Evolutionary conservation across 441 rosid species (phyloP).

Genomic region (Breynia disticha): DNA sequence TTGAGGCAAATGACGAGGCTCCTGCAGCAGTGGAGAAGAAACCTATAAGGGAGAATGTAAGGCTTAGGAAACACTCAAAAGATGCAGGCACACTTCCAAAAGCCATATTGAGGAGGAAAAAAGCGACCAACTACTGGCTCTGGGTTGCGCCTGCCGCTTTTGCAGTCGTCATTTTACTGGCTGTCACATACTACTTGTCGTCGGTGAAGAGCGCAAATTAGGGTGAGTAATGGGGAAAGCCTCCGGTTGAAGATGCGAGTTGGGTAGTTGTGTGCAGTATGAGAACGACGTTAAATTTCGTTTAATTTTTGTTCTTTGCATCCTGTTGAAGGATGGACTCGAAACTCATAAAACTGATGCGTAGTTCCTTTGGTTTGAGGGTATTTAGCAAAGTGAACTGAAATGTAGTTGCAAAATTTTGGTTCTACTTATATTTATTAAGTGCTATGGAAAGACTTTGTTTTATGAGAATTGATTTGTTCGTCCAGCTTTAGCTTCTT

Average conservation of each 20-base stretch:
- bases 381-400: slow-evolving; percentile 9
- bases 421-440: too few species aligned
- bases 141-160: slow-evolving; percentile 52
- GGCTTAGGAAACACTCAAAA: slow-evolving; percentile 37
- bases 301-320: slow-evolving; percentile 28
- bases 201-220: slow-evolving; percentile 13
- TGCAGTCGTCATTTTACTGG: slow-evolving; percentile 29
- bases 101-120: slow-evolving; percentile 61
- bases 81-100: slow-evolving; percentile 52
- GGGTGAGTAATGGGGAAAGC: slow-evolving; percentile 8
- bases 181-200: slow-evolving; percentile 31
- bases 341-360: slow-evolving; percentile 27
- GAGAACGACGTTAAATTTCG: slow-evolving; percentile 5
- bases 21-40: slow-evolving; percentile 34
- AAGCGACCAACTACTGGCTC: slow-evolving; percentile 55
- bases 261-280: slow-evolving; percentile 22
- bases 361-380: slow-evolving; percentile 15
- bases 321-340: slow-evolving; percentile 40
- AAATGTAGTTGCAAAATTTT: too few species aligned
- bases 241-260: slow-evolving; percentile 16
- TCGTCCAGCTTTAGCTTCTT: too few species aligned
- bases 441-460: too few species aligned
- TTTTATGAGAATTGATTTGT: too few species aligned
- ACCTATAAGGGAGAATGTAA: slow-evolving; percentile 35
- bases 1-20: slow-evolving; percentile 28